These are phyloP conservation scores for Coemansia reversa DNA, from an alignment of 192 early-diverging fungal genomes.

Conservation along the genomic window DNA sequence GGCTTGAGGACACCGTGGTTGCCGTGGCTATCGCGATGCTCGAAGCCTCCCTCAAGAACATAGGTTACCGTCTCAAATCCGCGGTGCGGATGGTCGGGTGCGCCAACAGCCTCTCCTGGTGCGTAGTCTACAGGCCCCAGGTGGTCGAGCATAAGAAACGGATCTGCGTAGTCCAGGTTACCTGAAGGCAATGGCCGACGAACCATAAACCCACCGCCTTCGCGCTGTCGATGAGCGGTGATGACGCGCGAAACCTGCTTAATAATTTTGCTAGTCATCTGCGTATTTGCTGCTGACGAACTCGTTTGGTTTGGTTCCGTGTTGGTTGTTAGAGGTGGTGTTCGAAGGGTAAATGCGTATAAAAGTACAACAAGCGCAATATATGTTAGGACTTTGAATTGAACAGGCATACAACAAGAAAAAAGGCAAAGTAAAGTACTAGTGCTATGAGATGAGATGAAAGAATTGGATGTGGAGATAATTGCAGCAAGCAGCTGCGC, in stretches of 20 bases:
- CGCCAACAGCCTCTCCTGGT: conserved; percentile 60
- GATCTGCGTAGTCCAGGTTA: conserved; percentile 73
- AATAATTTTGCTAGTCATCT: conserved; percentile 40
- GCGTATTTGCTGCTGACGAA: background rate
- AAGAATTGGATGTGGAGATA: background rate
- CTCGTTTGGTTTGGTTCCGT: conserved; percentile 1
- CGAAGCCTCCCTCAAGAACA: conserved; percentile 63
- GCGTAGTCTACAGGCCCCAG: conserved; percentile 55
- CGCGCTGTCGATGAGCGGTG: conserved; percentile 57
- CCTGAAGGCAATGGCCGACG: conserved; percentile 71
- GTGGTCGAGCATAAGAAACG: conserved; percentile 87
- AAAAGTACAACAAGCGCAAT: conserved; percentile 48
- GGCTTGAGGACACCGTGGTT: conserved; percentile 68
- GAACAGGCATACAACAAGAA: conserved; percentile 21
- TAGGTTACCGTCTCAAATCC: conserved; percentile 83
- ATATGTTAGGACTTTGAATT: conserved; percentile 14
- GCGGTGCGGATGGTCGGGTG: conserved; percentile 76
- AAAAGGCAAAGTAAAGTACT: background rate
- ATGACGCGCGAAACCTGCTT: conserved; percentile 47
- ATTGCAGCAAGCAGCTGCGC: background rate
- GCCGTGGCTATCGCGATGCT: conserved; percentile 77
- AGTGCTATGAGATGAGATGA: background rate
- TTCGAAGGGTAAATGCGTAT: conserved; percentile 22
- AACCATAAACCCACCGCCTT: conserved; percentile 82
- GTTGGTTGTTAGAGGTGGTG: conserved; percentile 7